Conservation (phyloP, 106 monocot genomes). For the Dioscorea dumetorum region DNA sequence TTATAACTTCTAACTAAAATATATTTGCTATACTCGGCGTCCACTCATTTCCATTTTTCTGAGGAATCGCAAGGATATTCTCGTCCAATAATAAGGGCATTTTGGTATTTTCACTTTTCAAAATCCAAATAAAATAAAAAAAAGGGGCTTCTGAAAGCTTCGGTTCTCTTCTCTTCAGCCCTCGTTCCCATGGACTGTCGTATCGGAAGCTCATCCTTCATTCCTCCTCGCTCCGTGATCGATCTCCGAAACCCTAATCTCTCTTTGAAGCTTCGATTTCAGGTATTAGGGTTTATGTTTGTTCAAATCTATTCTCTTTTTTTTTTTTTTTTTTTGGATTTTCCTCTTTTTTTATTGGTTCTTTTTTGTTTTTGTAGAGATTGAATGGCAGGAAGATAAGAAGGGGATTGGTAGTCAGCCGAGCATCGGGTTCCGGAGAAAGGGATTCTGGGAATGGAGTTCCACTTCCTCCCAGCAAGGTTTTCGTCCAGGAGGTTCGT, state of each 20-base stretch:
- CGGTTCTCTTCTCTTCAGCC: not conserved
- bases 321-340: conserved; percentile 1
- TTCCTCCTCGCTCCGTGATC: conserved; percentile 9
- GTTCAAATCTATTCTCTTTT: not conserved
- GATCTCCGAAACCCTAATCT: conserved; percentile 3
- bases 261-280: conserved; percentile 15
- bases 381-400: conserved; percentile 13
- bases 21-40: too few species aligned
- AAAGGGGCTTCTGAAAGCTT: too few species aligned
- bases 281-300: conserved; percentile 13
- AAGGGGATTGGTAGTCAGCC: conserved; percentile 13
- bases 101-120: too few species aligned
- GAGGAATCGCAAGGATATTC: too few species aligned
- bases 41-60: too few species aligned
- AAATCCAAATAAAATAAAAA: too few species aligned
- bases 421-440: conserved; percentile 25
- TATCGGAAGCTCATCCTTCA: conserved; percentile 17
- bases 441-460: conserved; percentile 24
- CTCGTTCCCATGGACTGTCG: conserved; percentile 23
- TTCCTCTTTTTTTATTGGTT: not conserved
- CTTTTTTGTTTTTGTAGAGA: conserved; percentile 15
- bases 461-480: conserved; percentile 24
- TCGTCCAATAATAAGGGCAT: too few species aligned
- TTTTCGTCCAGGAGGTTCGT: conserved; percentile 56
- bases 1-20: too few species aligned